These are phyloP conservation scores for Annulohypoxylon bovei DNA, from an alignment of 495 filamentous ascomycete genomes.

Conservation along the genomic window DNA sequence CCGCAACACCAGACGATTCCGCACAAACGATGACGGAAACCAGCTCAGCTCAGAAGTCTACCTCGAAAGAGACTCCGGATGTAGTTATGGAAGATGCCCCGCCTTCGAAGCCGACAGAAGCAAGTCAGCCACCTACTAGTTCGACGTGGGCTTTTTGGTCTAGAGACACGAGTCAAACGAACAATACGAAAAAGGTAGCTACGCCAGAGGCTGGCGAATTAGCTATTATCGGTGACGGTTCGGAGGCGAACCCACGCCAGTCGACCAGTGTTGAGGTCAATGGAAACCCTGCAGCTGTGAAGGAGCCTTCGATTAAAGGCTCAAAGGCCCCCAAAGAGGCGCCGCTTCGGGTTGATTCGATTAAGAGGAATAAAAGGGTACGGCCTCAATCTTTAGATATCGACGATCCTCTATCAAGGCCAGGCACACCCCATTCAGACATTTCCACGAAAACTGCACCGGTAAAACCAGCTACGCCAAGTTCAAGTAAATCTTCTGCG, in stretches of 20 bases:
- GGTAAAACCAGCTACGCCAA: constrained; percentile 39
- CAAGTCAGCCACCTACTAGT: constrained; percentile 50
- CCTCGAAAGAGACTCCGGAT: constrained; percentile 46
- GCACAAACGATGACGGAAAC: constrained; percentile 40
- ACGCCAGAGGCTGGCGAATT: constrained; percentile 69
- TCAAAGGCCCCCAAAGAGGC: constrained; percentile 34
- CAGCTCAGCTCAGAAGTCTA: constrained; percentile 24
- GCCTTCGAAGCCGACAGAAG: constrained; percentile 28
- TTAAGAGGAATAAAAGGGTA: constrained; percentile 60
- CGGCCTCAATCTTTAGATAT: constrained; percentile 61
- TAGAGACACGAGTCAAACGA: constrained; percentile 62
- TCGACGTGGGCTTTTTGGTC: constrained; percentile 92
- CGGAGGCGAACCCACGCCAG: constrained; percentile 68
- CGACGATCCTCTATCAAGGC: constrained; percentile 50
- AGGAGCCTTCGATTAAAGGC: constrained; percentile 47
- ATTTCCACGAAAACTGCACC: constrained; percentile 38
- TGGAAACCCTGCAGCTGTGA: constrained; percentile 50
- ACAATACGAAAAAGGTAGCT: constrained; percentile 44
- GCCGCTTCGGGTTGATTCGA: constrained; percentile 40
- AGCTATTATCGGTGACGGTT: constrained; percentile 72
- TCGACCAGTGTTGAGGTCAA: constrained; percentile 65
- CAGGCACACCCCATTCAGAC: constrained; percentile 50
- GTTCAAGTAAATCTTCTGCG: constrained; percentile 47
- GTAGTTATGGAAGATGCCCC: constrained; percentile 54
- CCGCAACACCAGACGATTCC: constrained; percentile 32